A percentile compares a stretch with the other conserved stretches of the same genome.
Conservation (phyloP, 257 asterid species). For the Scutellaria minor region DNA sequence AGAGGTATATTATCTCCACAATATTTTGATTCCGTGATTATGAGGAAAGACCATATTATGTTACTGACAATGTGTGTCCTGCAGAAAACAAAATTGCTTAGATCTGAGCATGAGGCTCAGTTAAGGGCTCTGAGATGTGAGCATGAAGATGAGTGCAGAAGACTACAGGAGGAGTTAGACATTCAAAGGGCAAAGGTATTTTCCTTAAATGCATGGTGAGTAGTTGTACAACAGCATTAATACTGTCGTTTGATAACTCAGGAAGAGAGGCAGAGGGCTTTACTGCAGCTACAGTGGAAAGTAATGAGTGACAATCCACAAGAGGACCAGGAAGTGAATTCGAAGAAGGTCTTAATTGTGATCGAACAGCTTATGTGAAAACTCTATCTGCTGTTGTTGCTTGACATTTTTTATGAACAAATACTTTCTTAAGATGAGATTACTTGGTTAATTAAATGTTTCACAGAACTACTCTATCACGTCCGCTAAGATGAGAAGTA, state of each 20-base stretch:
- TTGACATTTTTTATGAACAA: constrained; percentile 27
- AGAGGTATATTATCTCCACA: constrained; percentile 54
- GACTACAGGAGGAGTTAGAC: constrained; percentile 87
- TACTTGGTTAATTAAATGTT: constrained; percentile 28
- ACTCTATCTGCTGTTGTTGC: constrained; percentile 22
- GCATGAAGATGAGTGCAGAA: constrained; percentile 86
- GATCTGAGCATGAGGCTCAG: constrained; percentile 85
- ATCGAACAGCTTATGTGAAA: background rate
- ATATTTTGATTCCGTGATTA: constrained; percentile 16
- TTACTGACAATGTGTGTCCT: constrained; percentile 24
- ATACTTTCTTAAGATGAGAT: constrained; percentile 21
- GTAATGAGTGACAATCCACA: constrained; percentile 83
- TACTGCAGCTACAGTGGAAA: constrained; percentile 95
- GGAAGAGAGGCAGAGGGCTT: constrained; percentile 94
- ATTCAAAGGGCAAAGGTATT: constrained; percentile 78
- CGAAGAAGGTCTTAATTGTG: constrained; percentile 60
- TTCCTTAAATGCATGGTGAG: constrained; percentile 27
- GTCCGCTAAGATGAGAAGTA: constrained; percentile 59
- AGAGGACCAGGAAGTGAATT: constrained; percentile 95
- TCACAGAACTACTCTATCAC: constrained; percentile 65
- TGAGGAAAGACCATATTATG: constrained; percentile 25
- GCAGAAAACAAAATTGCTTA: constrained; percentile 73
- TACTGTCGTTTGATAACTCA: constrained; percentile 42
- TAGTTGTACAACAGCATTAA: constrained; percentile 31
- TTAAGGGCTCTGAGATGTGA: constrained; percentile 80